phyloP scores from a whole-genome alignment of 148 eudicot genomes.

The Chenopodium album region DNA sequence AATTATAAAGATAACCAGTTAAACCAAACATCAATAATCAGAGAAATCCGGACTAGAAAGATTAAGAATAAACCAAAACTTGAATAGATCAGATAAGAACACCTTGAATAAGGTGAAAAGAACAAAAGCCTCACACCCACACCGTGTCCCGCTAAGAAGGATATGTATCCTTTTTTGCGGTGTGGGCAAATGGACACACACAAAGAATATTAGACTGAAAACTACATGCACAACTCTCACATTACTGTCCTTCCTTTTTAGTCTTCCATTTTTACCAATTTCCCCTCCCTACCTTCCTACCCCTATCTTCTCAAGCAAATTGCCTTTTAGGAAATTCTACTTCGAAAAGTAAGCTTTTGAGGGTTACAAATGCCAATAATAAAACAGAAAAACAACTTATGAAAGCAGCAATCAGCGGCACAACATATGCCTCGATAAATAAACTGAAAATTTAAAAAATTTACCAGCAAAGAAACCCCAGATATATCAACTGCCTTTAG shows the following conservation, averaged over 20 bases:
- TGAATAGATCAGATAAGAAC: too few relatives aligned
- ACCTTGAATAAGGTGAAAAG: too few relatives aligned
- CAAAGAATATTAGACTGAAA: too few relatives aligned
- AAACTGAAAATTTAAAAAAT: background rate
- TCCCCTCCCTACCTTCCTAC: background rate
- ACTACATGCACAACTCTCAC: background rate
- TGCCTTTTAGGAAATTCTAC: background rate
- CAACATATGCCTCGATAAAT: background rate
- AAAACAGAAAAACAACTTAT: background rate
- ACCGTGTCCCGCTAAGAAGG: too few relatives aligned
- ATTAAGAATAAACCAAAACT: too few relatives aligned
- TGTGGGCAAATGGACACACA: too few relatives aligned
- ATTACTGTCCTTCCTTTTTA: background rate
- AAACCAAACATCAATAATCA: too few relatives aligned
- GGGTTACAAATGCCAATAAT: background rate
- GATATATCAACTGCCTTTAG: conserved; percentile 68
- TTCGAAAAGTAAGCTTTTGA: background rate
- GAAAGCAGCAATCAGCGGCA: background rate
- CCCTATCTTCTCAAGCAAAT: background rate
- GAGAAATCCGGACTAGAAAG: too few relatives aligned
- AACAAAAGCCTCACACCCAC: too few relatives aligned
- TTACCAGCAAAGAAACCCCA: conserved; percentile 83
- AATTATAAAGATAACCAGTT: too few relatives aligned
- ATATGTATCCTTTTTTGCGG: too few relatives aligned
- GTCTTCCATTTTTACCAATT: background rate